These are phyloP conservation scores for Chaetomium olivaceum DNA, from an alignment of 2,329 filamentous ascomycete genomes.

Conservation along the genomic window DNA sequence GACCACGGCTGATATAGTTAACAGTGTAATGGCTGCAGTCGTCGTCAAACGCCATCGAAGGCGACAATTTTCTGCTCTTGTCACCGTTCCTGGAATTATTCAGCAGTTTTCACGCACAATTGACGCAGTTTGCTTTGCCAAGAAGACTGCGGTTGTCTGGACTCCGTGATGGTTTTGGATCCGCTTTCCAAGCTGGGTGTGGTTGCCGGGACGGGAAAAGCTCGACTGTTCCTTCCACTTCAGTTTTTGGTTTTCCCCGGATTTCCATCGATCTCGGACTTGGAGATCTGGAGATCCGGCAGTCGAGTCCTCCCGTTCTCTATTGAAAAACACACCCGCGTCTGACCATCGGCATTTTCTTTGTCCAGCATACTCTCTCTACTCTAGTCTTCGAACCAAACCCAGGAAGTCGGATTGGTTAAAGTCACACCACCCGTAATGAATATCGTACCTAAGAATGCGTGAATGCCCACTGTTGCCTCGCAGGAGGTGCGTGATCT, in stretches of 20 bases:
- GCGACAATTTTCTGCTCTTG: neutral
- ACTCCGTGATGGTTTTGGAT: conserved; percentile 9
- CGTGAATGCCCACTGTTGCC: neutral
- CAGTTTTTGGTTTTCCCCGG: neutral
- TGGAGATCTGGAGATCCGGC: conserved; percentile 1
- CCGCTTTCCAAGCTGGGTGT: neutral
- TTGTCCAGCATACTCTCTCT: neutral
- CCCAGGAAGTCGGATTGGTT: neutral
- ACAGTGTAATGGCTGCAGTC: neutral
- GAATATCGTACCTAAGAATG: neutral
- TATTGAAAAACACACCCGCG: neutral
- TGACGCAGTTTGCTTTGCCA: conserved; percentile 22
- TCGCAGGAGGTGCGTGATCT: neutral
- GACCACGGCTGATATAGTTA: conserved; percentile 3
- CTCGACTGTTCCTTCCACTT: neutral
- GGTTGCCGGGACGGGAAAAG: neutral
- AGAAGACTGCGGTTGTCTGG: neutral
- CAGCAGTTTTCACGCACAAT: conserved; percentile 32
- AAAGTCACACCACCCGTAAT: neutral
- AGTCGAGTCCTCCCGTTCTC: neutral
- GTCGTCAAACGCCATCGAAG: conserved; percentile 1
- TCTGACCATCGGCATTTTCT: neutral
- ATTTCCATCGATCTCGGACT: neutral
- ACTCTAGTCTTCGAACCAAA: neutral
- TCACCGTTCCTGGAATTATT: conserved; percentile 16